phyloP scores from a whole-genome alignment of 805 yeast genomes.

The Candida khao-thaluensis region DNA sequence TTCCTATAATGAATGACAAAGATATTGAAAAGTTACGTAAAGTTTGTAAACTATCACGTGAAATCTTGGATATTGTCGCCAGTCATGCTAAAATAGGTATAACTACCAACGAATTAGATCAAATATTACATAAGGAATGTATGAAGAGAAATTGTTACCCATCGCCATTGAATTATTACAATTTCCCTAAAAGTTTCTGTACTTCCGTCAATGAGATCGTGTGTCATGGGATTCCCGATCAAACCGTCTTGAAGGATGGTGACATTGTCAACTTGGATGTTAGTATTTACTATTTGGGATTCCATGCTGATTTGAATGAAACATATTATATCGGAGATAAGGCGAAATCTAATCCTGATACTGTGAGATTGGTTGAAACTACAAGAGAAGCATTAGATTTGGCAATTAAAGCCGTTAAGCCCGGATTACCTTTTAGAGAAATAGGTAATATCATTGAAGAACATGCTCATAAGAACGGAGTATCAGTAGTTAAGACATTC shows the following conservation, averaged over 20 bases:
- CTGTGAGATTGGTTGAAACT: constrained; percentile 83
- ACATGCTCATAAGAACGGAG: constrained; percentile 72
- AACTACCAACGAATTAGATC: constrained; percentile 91
- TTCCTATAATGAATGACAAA: constrained; percentile 61
- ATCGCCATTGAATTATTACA: constrained; percentile 90
- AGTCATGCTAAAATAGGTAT: constrained; percentile 81
- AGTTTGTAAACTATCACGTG: constrained; percentile 78
- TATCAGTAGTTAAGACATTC: constrained; percentile 86
- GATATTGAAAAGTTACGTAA: constrained; percentile 73
- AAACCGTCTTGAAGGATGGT: constrained; percentile 83
- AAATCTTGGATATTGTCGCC: constrained; percentile 86
- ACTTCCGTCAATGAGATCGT: constrained; percentile 93
- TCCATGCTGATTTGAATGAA: constrained; percentile 93
- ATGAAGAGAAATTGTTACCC: constrained; percentile 90
- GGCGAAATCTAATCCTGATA: constrained; percentile 72
- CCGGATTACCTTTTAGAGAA: constrained; percentile 84
- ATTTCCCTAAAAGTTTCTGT: constrained; percentile 89
- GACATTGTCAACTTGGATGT: constrained; percentile 93
- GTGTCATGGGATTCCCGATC: constrained; percentile 97
- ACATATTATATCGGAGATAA: constrained; percentile 95
- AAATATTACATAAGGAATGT: constrained; percentile 82
- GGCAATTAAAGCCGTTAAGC: constrained; percentile 84
- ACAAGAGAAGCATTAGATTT: constrained; percentile 82
- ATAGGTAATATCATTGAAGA: constrained; percentile 86
- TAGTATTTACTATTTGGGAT: constrained; percentile 79